Evolutionary conservation across 208 protist species (phyloP).

Genomic region (Balamuthia mandrillaris): DNA sequence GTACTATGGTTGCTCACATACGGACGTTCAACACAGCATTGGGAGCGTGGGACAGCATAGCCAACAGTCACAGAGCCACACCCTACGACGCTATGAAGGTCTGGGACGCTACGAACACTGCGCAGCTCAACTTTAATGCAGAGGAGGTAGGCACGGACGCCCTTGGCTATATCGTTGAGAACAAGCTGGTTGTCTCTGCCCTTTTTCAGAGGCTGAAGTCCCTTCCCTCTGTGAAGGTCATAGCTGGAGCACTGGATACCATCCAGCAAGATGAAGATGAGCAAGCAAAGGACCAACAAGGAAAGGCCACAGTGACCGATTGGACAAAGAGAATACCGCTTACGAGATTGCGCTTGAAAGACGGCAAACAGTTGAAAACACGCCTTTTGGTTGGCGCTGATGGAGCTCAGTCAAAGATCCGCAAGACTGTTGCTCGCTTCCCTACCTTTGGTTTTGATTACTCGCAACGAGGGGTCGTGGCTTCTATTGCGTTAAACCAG

Average conservation of each 20-base stretch:
- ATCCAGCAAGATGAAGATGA: not conserved
- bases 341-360: not conserved
- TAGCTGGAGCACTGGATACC: not conserved
- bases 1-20: too few species aligned
- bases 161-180: not conserved
- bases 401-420: slow-evolving; percentile 41
- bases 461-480: slow-evolving; percentile 39
- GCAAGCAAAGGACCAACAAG: not conserved
- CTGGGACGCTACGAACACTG: not conserved
- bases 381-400: slow-evolving; percentile 42
- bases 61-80: too few species aligned
- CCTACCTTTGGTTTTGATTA: not conserved
- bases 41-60: too few species aligned
- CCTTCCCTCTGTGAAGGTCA: slow-evolving; percentile 2
- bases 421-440: not conserved
- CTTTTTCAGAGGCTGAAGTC: not conserved
- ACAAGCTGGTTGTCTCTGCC: not conserved
- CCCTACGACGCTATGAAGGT: not conserved
- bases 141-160: not conserved
- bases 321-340: not conserved
- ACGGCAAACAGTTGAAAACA: not conserved
- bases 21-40: too few species aligned
- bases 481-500: not conserved
- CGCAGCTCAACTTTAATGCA: not conserved
- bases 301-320: not conserved